phyloP scores from a whole-genome alignment of 345 rosid genomes.

The Limnanthes douglasii region DNA sequence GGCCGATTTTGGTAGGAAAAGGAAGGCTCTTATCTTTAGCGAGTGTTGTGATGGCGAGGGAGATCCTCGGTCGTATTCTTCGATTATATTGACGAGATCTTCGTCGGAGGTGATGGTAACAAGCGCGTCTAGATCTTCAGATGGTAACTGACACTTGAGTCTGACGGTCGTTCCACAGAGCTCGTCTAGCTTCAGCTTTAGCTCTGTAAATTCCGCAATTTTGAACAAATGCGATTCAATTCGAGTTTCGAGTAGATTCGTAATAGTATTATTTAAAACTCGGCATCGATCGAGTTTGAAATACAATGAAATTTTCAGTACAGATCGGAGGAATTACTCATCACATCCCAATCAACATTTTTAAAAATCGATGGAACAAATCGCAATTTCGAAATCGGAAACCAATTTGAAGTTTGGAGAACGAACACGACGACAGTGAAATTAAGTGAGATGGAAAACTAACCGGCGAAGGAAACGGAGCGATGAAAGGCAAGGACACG shows the following conservation, averaged over 20 bases:
- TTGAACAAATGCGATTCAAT: neutral
- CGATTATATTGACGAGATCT: conserved; percentile 74
- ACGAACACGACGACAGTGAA: neutral
- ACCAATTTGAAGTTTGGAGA: too few relatives aligned
- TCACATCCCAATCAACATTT: too few relatives aligned
- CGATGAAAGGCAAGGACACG: conserved; percentile 85
- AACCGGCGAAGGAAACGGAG: conserved; percentile 55
- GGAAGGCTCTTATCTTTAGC: conserved; percentile 73
- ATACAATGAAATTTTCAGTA: too few relatives aligned
- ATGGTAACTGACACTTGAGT: conserved; percentile 81
- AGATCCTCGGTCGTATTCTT: conserved; percentile 53
- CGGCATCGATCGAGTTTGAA: too few relatives aligned
- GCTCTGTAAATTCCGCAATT: conserved; percentile 38
- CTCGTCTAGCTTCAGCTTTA: conserved; percentile 65
- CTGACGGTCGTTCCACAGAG: conserved; percentile 41
- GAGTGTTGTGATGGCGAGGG: conserved; percentile 10
- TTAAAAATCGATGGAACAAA: neutral
- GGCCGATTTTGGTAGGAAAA: conserved; percentile 22
- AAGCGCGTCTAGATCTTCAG: conserved; percentile 82
- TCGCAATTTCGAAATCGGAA: neutral
- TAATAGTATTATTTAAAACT: too few relatives aligned
- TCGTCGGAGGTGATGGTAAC: conserved; percentile 81
- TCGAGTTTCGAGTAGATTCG: neutral
- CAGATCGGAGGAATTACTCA: too few relatives aligned
- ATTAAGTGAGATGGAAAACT: conserved; percentile 7